These are phyloP conservation scores for Macrolepiota albuminosa DNA, from an alignment of 768 basidiomycete genomes.

Conservation along the genomic window DNA sequence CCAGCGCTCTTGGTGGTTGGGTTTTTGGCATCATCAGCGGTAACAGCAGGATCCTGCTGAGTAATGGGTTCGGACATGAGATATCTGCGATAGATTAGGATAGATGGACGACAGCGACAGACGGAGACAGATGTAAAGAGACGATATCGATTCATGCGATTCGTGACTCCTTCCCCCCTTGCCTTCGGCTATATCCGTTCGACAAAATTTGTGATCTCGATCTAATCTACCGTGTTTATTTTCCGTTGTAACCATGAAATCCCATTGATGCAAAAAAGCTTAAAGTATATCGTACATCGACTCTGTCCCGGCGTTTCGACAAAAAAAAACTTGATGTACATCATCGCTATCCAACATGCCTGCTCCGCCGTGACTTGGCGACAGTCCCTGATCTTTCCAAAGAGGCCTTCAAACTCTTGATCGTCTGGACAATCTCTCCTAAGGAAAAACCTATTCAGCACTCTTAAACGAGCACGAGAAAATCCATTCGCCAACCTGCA, in stretches of 20 bases:
- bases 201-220: slow-evolving; percentile 11
- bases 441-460: slow-evolving; percentile 1
- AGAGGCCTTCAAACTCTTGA: slow-evolving; percentile 58
- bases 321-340: too few species aligned
- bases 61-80: slow-evolving; percentile 6
- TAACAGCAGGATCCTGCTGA: slow-evolving; percentile 4
- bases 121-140: slow-evolving; percentile 6
- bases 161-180: slow-evolving; percentile 10
- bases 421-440: slow-evolving; percentile 78
- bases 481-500: slow-evolving; percentile 51
- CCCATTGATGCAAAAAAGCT: background rate
- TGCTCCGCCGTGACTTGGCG: slow-evolving; percentile 58
- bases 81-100: slow-evolving; percentile 4
- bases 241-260: background rate
- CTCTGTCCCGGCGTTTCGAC: too few species aligned
- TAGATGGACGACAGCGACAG: slow-evolving; percentile 4
- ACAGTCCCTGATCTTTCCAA: slow-evolving; percentile 64
- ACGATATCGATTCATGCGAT: slow-evolving; percentile 16
- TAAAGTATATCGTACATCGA: background rate
- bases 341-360: slow-evolving; percentile 36
- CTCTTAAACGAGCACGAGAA: background rate
- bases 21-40: slow-evolving; percentile 25
- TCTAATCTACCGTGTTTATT: slow-evolving; percentile 16
- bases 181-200: slow-evolving; percentile 15
- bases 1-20: slow-evolving; percentile 42